Evolutionary conservation across 2,329 filamentous ascomycete genomes (phyloP).

Genomic region (Teratosphaeria pseudoeucalypti): DNA sequence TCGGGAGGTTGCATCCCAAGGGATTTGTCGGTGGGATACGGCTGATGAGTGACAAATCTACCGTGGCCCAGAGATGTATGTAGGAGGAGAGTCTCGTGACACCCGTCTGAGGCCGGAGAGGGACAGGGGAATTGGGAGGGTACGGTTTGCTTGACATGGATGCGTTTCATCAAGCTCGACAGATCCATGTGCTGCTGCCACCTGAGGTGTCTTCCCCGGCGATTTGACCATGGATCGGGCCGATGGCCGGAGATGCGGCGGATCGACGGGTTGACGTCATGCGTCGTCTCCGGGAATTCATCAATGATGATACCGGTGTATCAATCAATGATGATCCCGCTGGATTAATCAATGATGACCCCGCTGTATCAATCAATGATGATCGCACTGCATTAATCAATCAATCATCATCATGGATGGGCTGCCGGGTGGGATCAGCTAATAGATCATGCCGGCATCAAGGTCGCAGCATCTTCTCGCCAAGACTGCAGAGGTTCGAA

Average conservation of each 20-base stretch:
- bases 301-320: too few relatives aligned
- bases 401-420: too few relatives aligned
- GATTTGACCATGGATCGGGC: background rate
- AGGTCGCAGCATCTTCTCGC: background rate
- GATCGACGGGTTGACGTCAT: too few relatives aligned
- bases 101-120: background rate
- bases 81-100: background rate
- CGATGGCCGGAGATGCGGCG: background rate
- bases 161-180: too few relatives aligned
- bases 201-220: too few relatives aligned
- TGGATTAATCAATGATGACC: too few relatives aligned
- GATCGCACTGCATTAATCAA: too few relatives aligned
- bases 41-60: background rate
- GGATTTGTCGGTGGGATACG: background rate
- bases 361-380: too few relatives aligned
- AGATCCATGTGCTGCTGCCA: too few relatives aligned
- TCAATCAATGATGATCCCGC: too few relatives aligned
- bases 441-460: background rate
- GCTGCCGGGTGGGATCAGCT: too few relatives aligned
- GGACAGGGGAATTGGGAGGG: background rate
- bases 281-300: too few relatives aligned
- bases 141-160: background rate
- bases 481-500: background rate
- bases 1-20: background rate
- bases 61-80: background rate